Percentiles rank a stretch among this genome's conserved stretches.
Evolutionary conservation across 2,329 filamentous ascomycete genomes (phyloP).

Genomic region (Endothia cerciana): DNA sequence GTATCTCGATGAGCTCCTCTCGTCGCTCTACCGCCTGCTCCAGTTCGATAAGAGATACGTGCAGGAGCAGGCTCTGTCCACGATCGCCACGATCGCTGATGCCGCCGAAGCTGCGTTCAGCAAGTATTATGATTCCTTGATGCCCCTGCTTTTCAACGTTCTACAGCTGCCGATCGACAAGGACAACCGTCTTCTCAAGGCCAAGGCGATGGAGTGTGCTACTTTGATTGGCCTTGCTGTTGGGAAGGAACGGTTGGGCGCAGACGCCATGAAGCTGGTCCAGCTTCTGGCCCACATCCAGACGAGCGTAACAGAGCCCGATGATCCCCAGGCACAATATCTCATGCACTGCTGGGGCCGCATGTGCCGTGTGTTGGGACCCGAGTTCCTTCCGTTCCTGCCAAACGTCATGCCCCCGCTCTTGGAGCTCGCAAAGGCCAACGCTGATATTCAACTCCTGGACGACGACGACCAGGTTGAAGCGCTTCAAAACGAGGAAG

Average conservation of each 20-base stretch:
- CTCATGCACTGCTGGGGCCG: conserved; percentile 98
- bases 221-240: conserved; percentile 95
- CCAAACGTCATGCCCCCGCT: conserved; percentile 93
- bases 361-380: conserved; percentile 93
- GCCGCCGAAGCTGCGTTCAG: conserved; percentile 93
- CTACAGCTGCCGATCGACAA: conserved; percentile 89
- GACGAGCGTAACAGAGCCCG: conserved; percentile 80
- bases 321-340: conserved; percentile 96
- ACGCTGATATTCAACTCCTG: conserved; percentile 94
- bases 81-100: conserved; percentile 98
- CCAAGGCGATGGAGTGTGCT: conserved; percentile 99
- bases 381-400: conserved; percentile 91
- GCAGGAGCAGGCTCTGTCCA: conserved; percentile 95
- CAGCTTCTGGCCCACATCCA: conserved; percentile 88
- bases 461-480: conserved; percentile 95
- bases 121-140: conserved; percentile 93
- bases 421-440: conserved; percentile 86
- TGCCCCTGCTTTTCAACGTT: conserved; percentile 92
- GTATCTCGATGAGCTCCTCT: conserved; percentile 86
- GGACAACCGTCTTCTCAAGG: conserved; percentile 86
- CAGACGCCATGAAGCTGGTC: conserved; percentile 85
- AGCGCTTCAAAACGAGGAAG: conserved; percentile 89
- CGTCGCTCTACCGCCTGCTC: conserved; percentile 82
- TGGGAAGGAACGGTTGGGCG: conserved; percentile 87
- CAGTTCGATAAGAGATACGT: conserved; percentile 94